These are phyloP conservation scores for Esteya vermicola DNA, from an alignment of 2,329 filamentous ascomycete genomes.

Conservation along the genomic window DNA sequence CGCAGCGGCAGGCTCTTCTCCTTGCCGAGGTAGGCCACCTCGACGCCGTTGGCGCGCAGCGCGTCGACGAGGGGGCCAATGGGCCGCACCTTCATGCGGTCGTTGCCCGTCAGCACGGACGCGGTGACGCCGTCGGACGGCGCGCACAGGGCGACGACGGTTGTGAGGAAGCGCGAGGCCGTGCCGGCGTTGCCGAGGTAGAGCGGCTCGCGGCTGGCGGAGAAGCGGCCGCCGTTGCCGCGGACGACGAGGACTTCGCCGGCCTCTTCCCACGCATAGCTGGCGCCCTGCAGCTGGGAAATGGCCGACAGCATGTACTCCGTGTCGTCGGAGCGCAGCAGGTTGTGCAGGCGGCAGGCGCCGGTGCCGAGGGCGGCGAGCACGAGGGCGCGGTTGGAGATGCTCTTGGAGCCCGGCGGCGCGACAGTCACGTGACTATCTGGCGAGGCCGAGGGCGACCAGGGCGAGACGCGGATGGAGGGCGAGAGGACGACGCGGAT, in stretches of 20 bases:
- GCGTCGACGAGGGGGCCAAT: conserved; percentile 90
- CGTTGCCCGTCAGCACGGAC: conserved; percentile 82
- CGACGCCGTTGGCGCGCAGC: conserved; percentile 72
- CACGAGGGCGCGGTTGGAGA: conserved; percentile 91
- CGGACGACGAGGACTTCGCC: conserved; percentile 83
- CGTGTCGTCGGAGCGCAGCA: conserved; percentile 92
- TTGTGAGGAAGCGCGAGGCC: conserved; percentile 87
- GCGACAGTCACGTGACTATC: conserved; percentile 63
- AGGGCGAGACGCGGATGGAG: conserved; percentile 60
- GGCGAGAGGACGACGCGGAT: conserved; percentile 76
- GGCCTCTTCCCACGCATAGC: conserved; percentile 86
- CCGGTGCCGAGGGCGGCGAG: conserved; percentile 81
- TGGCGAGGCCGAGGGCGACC: conserved; percentile 35
- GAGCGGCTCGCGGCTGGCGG: conserved; percentile 60
- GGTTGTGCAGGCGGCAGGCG: conserved; percentile 75
- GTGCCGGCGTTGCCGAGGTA: conserved; percentile 97
- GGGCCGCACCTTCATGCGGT: conserved; percentile 88
- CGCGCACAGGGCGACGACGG: conserved; percentile 71
- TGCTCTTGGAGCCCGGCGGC: conserved; percentile 92
- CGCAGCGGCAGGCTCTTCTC: conserved; percentile 72
- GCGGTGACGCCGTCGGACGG: conserved; percentile 43
- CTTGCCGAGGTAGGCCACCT: conserved; percentile 72
- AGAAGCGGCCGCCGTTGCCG: conserved; percentile 76
- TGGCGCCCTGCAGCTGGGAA: conserved; percentile 66
- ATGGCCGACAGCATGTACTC: conserved; percentile 97